phyloP scores from a whole-genome alignment of 768 basidiomycete genomes.

The Strobilomyces confusus region DNA sequence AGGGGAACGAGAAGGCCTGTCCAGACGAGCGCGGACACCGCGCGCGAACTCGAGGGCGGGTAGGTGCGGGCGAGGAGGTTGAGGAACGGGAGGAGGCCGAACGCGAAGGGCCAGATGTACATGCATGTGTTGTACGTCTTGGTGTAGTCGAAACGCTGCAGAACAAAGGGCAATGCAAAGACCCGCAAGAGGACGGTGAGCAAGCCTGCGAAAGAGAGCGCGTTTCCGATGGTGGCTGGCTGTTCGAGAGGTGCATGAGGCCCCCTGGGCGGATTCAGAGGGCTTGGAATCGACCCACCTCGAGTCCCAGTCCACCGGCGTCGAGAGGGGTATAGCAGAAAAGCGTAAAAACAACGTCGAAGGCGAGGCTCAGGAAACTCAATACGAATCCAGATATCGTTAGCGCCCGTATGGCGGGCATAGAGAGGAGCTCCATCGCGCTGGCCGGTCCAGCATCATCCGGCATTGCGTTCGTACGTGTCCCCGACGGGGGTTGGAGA shows the following conservation, averaged over 20 bases:
- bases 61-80: conserved; percentile 43
- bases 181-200: background rate
- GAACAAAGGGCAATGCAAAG: too few species aligned
- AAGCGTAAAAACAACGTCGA: background rate
- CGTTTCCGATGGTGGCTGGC: background rate
- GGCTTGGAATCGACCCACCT: background rate
- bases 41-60: background rate
- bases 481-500: background rate
- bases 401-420: background rate
- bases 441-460: background rate
- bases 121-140: conserved; percentile 50
- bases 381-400: background rate
- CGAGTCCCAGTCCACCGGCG: background rate
- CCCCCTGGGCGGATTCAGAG: background rate
- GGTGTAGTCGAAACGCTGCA: conserved; percentile 33
- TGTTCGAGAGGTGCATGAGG: background rate
- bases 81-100: conserved; percentile 45
- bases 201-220: background rate
- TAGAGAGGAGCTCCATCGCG: background rate
- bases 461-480: background rate
- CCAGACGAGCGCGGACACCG: conserved; percentile 37
- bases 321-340: background rate
- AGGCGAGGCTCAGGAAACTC: background rate
- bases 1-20: conserved; percentile 39
- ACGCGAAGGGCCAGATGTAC: conserved; percentile 50